These are phyloP conservation scores for Styphnolobium japonicum DNA, from an alignment of 306 rosid species.

Conservation along the genomic window DNA sequence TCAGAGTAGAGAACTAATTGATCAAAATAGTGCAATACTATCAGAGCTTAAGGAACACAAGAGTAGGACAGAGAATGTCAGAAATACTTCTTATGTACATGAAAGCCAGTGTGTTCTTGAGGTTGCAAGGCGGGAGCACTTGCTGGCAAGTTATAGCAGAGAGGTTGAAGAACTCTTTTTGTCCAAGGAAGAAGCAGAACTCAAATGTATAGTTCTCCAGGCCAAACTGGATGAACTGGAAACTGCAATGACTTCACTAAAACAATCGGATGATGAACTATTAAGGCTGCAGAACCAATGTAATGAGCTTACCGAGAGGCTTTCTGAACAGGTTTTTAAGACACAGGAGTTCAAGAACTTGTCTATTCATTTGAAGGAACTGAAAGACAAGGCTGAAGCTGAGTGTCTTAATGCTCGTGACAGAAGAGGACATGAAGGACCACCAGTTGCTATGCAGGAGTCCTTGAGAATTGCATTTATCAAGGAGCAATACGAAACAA, in stretches of 20 bases:
- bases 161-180: constrained; percentile 62
- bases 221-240: constrained; percentile 67
- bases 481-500: constrained; percentile 94
- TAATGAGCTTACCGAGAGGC: constrained; percentile 61
- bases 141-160: constrained; percentile 52
- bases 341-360: constrained; percentile 90
- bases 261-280: constrained; percentile 59
- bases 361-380: constrained; percentile 94
- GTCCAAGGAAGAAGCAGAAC: constrained; percentile 73
- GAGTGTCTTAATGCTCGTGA: constrained; percentile 62
- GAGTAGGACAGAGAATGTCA: constrained; percentile 40
- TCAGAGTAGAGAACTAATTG: constrained; percentile 52
- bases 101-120: constrained; percentile 46
- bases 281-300: constrained; percentile 55
- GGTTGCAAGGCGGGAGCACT: constrained; percentile 60
- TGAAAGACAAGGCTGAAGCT: constrained; percentile 83
- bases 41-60: constrained; percentile 50
- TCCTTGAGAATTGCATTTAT: constrained; percentile 95
- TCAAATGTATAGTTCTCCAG: constrained; percentile 62
- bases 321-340: constrained; percentile 83
- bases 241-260: constrained; percentile 45
- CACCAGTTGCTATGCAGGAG: constrained; percentile 70
- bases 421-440: constrained; percentile 75
- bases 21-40: constrained; percentile 43
- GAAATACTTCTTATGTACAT: constrained; percentile 23